Percentiles rank a stretch among this genome's conserved stretches.
These are phyloP conservation scores for Pachyrhizus erosus DNA, from an alignment of 306 rosid genomes.

Conservation along the genomic window DNA sequence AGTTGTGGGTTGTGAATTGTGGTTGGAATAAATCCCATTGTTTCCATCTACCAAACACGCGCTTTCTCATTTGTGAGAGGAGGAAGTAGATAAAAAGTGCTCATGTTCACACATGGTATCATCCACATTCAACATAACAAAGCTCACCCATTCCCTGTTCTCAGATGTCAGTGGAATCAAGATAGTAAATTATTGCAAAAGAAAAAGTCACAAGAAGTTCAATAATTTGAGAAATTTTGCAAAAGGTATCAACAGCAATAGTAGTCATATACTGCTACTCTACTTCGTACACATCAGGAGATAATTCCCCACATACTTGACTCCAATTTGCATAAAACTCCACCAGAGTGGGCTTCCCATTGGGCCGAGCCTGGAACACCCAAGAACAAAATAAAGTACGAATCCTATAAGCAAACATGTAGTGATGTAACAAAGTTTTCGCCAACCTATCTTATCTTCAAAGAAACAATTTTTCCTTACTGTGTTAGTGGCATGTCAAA, in stretches of 20 bases:
- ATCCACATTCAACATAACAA: background rate
- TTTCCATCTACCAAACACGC: constrained; percentile 21
- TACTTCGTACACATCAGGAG: constrained; percentile 71
- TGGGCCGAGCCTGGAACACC: constrained; percentile 65
- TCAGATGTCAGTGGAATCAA: background rate
- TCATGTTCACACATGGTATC: background rate
- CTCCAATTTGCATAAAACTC: constrained; percentile 89
- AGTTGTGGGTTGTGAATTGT: background rate
- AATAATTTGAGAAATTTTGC: background rate
- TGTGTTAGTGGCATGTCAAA: too few relatives aligned
- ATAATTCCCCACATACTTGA: constrained; percentile 81
- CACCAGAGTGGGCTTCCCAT: constrained; percentile 80
- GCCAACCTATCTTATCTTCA: too few relatives aligned
- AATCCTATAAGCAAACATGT: background rate
- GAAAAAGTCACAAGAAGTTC: constrained; percentile 23
- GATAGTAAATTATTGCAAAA: background rate
- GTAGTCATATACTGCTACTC: constrained; percentile 66
- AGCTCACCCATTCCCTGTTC: background rate
- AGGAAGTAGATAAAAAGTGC: constrained; percentile 16
- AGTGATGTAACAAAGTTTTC: too few relatives aligned
- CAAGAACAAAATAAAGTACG: background rate
- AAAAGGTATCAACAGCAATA: constrained; percentile 4
- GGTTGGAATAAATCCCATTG: background rate
- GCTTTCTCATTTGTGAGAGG: background rate
- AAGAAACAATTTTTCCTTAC: background rate